Evolutionary conservation across 768 basidiomycete genomes (phyloP).

Genomic region (Naganishia antarctica): DNA sequence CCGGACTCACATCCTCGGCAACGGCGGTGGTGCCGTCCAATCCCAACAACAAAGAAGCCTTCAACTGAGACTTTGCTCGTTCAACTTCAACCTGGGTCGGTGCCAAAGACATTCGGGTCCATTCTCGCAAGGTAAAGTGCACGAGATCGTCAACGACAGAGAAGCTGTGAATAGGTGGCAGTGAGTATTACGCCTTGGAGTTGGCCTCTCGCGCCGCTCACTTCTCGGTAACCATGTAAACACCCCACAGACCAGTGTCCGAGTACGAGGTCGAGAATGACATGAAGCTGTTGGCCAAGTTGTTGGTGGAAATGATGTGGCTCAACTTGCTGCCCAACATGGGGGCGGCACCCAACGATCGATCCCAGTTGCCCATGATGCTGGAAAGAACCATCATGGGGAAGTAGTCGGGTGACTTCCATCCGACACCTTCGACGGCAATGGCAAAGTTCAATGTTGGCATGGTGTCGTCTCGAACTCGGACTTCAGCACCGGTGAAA

Average conservation of each 20-base stretch:
- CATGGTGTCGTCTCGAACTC: conserved; percentile 85
- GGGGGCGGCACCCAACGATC: conserved; percentile 82
- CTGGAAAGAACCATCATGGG: conserved; percentile 98
- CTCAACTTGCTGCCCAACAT: conserved; percentile 86
- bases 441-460: conserved; percentile 89
- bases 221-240: conserved; percentile 95
- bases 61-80: conserved; percentile 96
- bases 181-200: background rate
- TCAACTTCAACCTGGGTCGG: conserved; percentile 84
- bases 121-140: conserved; percentile 92
- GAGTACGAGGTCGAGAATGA: conserved; percentile 98
- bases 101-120: conserved; percentile 86
- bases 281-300: conserved; percentile 99
- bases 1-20: conserved; percentile 69
- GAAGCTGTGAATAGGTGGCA: conserved; percentile 48
- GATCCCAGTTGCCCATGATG: conserved; percentile 99
- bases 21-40: conserved; percentile 94
- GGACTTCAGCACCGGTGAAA: conserved; percentile 92
- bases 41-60: conserved; percentile 81
- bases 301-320: conserved; percentile 82
- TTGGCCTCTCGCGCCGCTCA: conserved; percentile 29
- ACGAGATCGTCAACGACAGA: conserved; percentile 85
- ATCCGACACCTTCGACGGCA: conserved; percentile 94
- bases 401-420: conserved; percentile 98
- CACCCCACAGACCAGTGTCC: conserved; percentile 98